Evolutionary conservation across 208 protist genomes (phyloP), one percentile per base, ranked within the genome.

Genomic region (Trypanosoma grayi): DNA sequence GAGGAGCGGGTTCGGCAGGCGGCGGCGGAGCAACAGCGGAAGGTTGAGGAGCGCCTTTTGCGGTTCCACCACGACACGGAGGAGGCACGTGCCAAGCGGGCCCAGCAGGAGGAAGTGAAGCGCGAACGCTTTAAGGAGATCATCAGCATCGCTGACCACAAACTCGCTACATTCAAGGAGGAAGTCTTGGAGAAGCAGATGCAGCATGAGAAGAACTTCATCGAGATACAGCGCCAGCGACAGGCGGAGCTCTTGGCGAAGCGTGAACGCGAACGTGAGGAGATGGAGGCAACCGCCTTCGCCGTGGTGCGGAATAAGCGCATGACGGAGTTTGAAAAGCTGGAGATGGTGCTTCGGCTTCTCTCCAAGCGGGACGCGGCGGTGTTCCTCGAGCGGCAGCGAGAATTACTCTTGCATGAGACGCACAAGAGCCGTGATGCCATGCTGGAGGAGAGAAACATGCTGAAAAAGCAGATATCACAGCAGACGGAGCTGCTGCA

Each of bases 281-380:
- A 74, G 34, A 67, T 76, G 57, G 75, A 81, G 43, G 53, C 50
- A 20, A 92, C 87, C 62, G 52, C 72, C 11, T 90, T 81, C 56
- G 73, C 70, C 0, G 78, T 92, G 27, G 53, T 74, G 37, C 77
- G 83, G 63, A 75, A 77, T 44, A 78, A 86, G 45, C 85, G 85
- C 28, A 59, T 83, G 50, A 58, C 74, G 13, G 85, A 92, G 69
- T 95, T 87, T 66, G 45, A 60, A 2, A 95, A 92, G 57, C 69
- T 95, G 18, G 53, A 74, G 57, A 83, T 59, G 37, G 75, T 90
- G 2, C 65, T 73, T 4, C 68, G 82, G 16, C 79, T 95, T 18
- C 30, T 91, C 11, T 75, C 83, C 48, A 90, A 90, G 61, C 73
- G 70, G 14, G 70, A 73, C 37, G 77, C 70, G 18, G 83, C 85